These are phyloP conservation scores for Boletus nobilissimus DNA, from an alignment of 1,284 basidiomycete species.

Conservation along the genomic window DNA sequence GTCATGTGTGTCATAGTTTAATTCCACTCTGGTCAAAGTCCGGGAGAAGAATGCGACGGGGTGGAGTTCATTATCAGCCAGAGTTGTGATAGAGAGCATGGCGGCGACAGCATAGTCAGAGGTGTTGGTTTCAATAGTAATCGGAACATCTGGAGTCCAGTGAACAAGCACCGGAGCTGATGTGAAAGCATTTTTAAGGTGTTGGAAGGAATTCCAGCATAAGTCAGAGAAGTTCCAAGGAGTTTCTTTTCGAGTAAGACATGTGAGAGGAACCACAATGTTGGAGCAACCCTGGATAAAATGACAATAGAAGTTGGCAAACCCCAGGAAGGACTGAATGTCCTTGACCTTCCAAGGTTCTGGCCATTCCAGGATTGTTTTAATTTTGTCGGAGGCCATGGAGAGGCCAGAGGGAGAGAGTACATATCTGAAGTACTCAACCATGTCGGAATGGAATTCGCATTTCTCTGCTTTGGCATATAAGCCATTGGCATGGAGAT, in stretches of 20 bases:
- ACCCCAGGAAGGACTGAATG: conserved; percentile 13
- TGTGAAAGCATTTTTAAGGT: conserved; percentile 9
- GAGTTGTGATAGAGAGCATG: not conserved
- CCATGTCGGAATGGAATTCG: conserved; percentile 32
- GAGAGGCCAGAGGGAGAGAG: not conserved
- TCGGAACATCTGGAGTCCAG: not conserved
- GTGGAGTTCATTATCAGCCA: not conserved
- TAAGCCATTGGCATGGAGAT: conserved; percentile 20
- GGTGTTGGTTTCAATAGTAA: not conserved
- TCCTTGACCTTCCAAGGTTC: conserved; percentile 27
- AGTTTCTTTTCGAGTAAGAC: too few species aligned
- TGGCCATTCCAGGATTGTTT: conserved; percentile 8
- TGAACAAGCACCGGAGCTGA: conserved; percentile 3
- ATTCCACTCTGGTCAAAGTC: not conserved
- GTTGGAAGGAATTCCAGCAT: not conserved
- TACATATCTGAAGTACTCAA: conserved; percentile 44
- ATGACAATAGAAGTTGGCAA: not conserved
- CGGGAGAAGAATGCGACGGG: not conserved
- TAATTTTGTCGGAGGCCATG: conserved; percentile 8
- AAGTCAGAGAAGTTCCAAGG: conserved; percentile 4
- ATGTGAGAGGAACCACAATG: not conserved
- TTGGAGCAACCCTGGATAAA: not conserved
- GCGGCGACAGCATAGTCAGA: not conserved
- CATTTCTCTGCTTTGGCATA: conserved; percentile 46
- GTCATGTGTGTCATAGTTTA: not conserved